Conservation (phyloP, 1,284 basidiomycete genomes). For the Phylloporus sp. region DNA sequence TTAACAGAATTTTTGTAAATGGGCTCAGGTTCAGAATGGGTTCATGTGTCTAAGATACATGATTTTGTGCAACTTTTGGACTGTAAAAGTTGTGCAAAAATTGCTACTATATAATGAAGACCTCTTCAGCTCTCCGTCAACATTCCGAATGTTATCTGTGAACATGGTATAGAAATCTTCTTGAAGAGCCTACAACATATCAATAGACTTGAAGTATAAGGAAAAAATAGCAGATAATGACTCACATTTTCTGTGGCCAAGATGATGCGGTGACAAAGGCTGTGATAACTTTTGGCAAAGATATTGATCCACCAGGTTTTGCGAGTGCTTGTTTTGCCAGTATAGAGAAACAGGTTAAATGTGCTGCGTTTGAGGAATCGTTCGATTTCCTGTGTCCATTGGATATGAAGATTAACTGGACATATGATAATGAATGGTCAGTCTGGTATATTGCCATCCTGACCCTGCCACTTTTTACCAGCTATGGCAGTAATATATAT, state of each 20-base stretch:
- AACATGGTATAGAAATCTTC: neutral
- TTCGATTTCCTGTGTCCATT: constrained; percentile 8
- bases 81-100: too few relatives aligned
- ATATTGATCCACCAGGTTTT: neutral
- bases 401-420: constrained; percentile 1
- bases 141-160: neutral
- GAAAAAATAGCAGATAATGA: neutral
- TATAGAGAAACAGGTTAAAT: constrained; percentile 4
- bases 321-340: neutral
- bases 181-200: neutral
- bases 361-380: neutral
- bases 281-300: neutral
- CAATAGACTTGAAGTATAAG: neutral
- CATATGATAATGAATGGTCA: constrained; percentile 5
- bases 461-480: constrained; percentile 1
- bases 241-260: neutral
- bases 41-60: too few relatives aligned
- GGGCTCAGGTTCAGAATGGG: too few relatives aligned
- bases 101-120: neutral
- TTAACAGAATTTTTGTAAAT: too few relatives aligned
- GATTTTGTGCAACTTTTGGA: too few relatives aligned
- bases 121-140: neutral
- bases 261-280: neutral
- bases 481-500: neutral
- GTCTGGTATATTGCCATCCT: neutral